A percentile compares a stretch with the other conserved stretches of the same genome.
phyloP scores from a whole-genome alignment of 768 basidiomycete genomes.

The Pleurotus platypus region DNA sequence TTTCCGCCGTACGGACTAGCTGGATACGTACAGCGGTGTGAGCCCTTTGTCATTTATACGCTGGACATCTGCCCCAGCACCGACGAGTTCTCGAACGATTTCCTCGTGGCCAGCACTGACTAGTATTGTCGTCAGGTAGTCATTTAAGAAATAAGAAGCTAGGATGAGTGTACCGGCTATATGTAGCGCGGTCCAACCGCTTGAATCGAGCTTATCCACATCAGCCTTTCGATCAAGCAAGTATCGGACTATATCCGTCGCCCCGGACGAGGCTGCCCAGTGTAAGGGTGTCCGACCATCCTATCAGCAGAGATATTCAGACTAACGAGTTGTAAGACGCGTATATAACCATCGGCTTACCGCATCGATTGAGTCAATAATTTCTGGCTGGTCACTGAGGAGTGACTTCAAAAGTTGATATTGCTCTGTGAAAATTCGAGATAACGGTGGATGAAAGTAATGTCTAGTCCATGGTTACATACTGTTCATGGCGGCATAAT shows the following conservation, averaged over 20 bases:
- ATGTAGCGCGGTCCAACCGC: constrained; percentile 78
- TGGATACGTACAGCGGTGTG: constrained; percentile 66
- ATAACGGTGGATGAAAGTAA: constrained; percentile 3
- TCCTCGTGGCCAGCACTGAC: constrained; percentile 81
- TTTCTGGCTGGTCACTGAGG: constrained; percentile 55
- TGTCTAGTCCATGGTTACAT: constrained; percentile 9
- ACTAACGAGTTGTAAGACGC: neutral
- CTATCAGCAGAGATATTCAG: constrained; percentile 27
- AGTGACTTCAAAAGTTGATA: constrained; percentile 65
- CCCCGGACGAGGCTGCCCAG: constrained; percentile 78
- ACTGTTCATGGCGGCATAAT: constrained; percentile 73
- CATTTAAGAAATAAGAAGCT: neutral
- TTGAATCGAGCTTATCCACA: constrained; percentile 59
- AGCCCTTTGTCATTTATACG: constrained; percentile 79
- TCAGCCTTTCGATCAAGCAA: constrained; percentile 70
- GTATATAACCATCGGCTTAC: constrained; percentile 31
- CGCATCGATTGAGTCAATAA: constrained; percentile 58
- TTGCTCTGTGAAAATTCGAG: constrained; percentile 47
- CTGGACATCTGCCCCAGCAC: constrained; percentile 81
- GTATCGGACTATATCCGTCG: constrained; percentile 61
- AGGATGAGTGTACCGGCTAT: constrained; percentile 54
- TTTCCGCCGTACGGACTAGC: constrained; percentile 3
- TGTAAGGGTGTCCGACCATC: constrained; percentile 82
- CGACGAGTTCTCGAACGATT: constrained; percentile 71
- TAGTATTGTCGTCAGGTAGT: constrained; percentile 27